Evolutionary conservation across 2,329 filamentous ascomycete genomes (phyloP).

Genomic region (Zymoseptoria brevis): DNA sequence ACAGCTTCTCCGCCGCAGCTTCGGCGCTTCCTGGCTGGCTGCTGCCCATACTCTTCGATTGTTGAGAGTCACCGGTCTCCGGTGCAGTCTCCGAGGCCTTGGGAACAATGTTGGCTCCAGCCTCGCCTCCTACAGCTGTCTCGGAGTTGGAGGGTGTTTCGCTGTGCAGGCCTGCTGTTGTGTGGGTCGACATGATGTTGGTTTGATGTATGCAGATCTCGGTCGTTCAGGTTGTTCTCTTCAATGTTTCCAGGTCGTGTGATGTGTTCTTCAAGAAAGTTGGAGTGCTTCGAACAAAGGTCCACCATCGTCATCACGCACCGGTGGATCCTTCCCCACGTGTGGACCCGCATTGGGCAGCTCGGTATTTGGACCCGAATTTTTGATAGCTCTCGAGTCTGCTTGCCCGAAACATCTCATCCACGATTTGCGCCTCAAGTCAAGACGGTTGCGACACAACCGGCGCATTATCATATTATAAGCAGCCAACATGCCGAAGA

Average conservation of each 20-base stretch:
- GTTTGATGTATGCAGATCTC: not conserved
- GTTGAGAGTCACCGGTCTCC: conserved; percentile 9
- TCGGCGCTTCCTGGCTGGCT: conserved; percentile 28
- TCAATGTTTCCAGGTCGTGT: not conserved
- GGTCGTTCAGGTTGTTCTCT: not conserved
- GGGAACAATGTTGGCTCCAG: conserved; percentile 14
- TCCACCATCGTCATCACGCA: not conserved
- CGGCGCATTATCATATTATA: not conserved
- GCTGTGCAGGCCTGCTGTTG: conserved; percentile 13
- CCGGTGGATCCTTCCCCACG: not conserved
- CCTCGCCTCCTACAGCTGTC: conserved; percentile 17
- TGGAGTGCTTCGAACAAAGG: not conserved
- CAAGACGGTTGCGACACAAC: not conserved
- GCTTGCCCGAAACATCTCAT: not conserved
- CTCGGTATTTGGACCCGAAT: not conserved
- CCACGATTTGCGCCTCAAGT: not conserved
- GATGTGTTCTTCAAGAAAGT: not conserved
- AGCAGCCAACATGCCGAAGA: conserved; percentile 25
- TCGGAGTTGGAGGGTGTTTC: conserved; percentile 24
- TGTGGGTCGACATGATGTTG: conserved; percentile 8
- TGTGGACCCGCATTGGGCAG: not conserved
- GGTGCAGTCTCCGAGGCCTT: conserved; percentile 14
- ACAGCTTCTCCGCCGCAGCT: conserved; percentile 29
- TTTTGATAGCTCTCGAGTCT: not conserved
- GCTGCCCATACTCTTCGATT: conserved; percentile 16